Evolutionary conservation across 345 rosid genomes (phyloP).

Genomic region (Boechera divaricarpa): DNA sequence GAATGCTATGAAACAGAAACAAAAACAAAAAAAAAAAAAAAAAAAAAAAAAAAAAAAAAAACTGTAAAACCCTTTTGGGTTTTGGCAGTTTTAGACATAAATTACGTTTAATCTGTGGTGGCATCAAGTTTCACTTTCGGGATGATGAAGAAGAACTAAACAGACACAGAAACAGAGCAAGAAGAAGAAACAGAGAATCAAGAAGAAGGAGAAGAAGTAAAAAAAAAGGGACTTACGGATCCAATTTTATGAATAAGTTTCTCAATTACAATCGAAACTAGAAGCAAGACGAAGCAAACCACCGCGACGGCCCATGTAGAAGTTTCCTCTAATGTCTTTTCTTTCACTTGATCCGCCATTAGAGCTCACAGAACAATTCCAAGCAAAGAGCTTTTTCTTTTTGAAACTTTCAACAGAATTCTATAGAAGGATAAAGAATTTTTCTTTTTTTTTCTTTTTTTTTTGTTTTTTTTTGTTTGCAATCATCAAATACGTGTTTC

Average conservation of each 20-base stretch:
- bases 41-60: background rate
- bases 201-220: background rate
- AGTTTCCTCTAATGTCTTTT: constrained; percentile 56
- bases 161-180: constrained; percentile 1
- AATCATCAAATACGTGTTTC: background rate
- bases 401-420: too few relatives aligned
- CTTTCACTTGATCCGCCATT: constrained; percentile 39
- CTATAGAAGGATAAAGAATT: background rate
- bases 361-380: constrained; percentile 25
- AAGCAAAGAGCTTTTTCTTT: background rate
- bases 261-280: constrained; percentile 59
- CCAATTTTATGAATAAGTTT: constrained; percentile 54
- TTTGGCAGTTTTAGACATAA: background rate
- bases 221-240: constrained; percentile 28
- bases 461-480: background rate
- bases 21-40: background rate
- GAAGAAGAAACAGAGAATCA: constrained; percentile 20
- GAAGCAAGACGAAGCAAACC: constrained; percentile 69
- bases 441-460: background rate
- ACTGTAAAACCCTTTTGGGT: background rate
- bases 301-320: constrained; percentile 90
- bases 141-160: background rate
- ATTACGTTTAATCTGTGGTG: too few relatives aligned
- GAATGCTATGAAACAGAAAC: background rate
- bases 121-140: background rate